Evolutionary conservation across 306 rosid species (phyloP), one percentile per base, ranked within the genome.

Genomic region (Medicago lupulina): DNA sequence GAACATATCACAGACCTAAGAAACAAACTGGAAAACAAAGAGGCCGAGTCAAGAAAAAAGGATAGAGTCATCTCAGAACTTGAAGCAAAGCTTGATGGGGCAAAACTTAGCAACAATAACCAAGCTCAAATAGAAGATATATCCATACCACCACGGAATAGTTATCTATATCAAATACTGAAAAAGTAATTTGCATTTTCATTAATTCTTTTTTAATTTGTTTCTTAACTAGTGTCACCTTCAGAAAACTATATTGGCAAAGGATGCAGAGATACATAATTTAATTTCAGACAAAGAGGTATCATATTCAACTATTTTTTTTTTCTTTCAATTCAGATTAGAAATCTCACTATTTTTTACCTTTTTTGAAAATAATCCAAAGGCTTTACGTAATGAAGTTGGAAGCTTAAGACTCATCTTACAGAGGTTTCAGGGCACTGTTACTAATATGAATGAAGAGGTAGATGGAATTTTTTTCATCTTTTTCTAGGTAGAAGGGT

Each of bases 221-320:
- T 79, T 85, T 77, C 92, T 88, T 87, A 86, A 85, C 89, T 58
- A 58, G 49, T 64, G 85, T 77, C 81, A 92, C 96, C 83, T 87
- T 73, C 91, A 87, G 93, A 87, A 80, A 87, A 74, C 76, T 31
- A 62, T 87, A 54, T 83, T 83, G 15, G 83, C 70, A 1, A 90
- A 86, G 85, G 89, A 92, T 75, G 73, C 38, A 10, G 83, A 79
- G 82, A 88, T 90, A 68, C 84, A 86, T 67, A 87, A 84, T 80
- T 80, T 90, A 80, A 77, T 81, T 71, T 85, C 85, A 16, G 91
- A 84, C 71, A 90, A 87, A 80, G 89, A 88, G 96, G 97, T 92
- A 53, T 44, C 58, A 4, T 74, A 51, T 67, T 71, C 51, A 25
- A 55, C 70, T 80, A 55, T 12, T 60, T 55, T 38, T 36, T 28